Evolutionary conservation across 345 rosid genomes (phyloP).

Genomic region (Citrus glauca): DNA sequence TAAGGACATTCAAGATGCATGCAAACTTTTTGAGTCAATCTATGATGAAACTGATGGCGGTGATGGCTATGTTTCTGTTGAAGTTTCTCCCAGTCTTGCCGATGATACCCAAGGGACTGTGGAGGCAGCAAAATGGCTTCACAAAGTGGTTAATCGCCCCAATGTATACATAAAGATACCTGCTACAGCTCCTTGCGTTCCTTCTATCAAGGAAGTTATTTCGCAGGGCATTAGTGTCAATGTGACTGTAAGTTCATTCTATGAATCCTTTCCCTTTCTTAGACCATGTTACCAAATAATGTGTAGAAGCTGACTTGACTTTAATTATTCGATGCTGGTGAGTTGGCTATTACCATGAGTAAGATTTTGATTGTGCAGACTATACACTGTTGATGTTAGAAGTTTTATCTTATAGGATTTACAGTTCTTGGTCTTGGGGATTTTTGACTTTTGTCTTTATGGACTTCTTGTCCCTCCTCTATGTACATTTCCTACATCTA

Average conservation of each 20-base stretch:
- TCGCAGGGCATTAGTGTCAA: conserved; percentile 87
- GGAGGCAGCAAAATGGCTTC: conserved; percentile 89
- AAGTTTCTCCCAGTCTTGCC: conserved; percentile 96
- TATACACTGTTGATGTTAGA: not conserved
- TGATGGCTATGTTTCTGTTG: conserved; percentile 97
- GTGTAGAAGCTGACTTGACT: not conserved
- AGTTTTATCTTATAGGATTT: too few relatives aligned
- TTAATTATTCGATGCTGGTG: not conserved
- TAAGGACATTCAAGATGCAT: conserved; percentile 97
- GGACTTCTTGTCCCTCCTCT: too few relatives aligned
- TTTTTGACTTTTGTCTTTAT: too few relatives aligned
- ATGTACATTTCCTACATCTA: too few relatives aligned
- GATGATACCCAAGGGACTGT: conserved; percentile 85
- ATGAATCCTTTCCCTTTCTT: not conserved
- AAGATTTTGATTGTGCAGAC: not conserved
- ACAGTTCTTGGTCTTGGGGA: too few relatives aligned
- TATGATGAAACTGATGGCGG: conserved; percentile 87
- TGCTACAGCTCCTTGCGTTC: conserved; percentile 88
- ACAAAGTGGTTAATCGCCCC: conserved; percentile 70
- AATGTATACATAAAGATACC: conserved; percentile 97
- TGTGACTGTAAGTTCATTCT: conserved; percentile 68
- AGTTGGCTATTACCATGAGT: not conserved
- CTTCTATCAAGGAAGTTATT: conserved; percentile 90
- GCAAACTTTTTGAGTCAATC: conserved; percentile 91
- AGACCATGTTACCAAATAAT: not conserved